Evolutionary conservation across 345 rosid genomes (phyloP), one percentile per base, ranked within the genome.

Genomic region (Schrenkiella parvula): DNA sequence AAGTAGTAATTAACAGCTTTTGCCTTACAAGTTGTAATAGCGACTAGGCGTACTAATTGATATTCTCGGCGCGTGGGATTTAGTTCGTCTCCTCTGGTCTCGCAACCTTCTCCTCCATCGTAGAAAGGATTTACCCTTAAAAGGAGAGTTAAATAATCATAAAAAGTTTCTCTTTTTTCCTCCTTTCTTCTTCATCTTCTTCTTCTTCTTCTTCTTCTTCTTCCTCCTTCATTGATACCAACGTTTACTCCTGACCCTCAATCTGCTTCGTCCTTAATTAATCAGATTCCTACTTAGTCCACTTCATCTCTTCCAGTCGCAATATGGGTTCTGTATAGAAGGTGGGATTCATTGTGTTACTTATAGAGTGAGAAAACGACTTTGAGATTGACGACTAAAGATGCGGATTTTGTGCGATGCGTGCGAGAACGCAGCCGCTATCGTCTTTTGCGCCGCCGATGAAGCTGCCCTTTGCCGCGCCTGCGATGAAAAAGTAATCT

Each of bases 391-490:
- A 23, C 39, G 70, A 32, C 64, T 23, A 42, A 70, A 73, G 79
- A 88, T 88, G 93, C 85, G 90, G 63, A 86, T 86, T 71, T 80
- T 88, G 38, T 88, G 93, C 57, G 90, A 86, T 46, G 90, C 80
- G 1, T 88, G 93, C 58, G 93, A 88, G 59, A 84, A 83, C 75
- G 91, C 93, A 6, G 93, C 92, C 37, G 97, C 93, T 12, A 86
- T 86, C 46, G 80, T 90, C 21, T 90, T 90, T 80, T 90, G 97
- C 72, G 97, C 97, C 37, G 92, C 92, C 63, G 93, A 90, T 43
- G 97, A 88, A 80, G 97, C 97, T 55, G 85, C 97, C 23, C 95
- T 88, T 18, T 90, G 97, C 80, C 85, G 86, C 68, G 43, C 95
- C 57, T 90, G 97, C 66, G 95, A 88, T 71, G 90, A 90, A 46